Evolutionary conservation across 495 filamentous ascomycete species (phyloP).

Genomic region (Lasiosphaeris hirsuta): DNA sequence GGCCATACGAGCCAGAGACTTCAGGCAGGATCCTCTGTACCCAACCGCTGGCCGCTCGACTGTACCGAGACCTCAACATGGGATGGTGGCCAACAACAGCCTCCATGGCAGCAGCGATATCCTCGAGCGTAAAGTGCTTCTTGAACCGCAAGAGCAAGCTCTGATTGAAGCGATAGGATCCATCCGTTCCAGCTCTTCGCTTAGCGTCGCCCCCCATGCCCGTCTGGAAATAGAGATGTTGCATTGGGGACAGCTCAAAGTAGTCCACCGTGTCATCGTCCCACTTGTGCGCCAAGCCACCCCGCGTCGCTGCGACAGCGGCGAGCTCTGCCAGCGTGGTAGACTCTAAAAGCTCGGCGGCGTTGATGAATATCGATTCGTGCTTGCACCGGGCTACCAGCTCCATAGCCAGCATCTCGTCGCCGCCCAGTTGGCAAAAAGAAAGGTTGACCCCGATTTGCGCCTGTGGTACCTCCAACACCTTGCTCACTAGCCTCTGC

Average conservation of each 20-base stretch:
- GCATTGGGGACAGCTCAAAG: conserved; percentile 69
- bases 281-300: conserved; percentile 31
- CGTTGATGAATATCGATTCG: conserved; percentile 38
- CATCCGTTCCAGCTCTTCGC: conserved; percentile 42
- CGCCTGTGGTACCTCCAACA: conserved; percentile 32
- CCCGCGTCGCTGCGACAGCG: conserved; percentile 29
- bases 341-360: conserved; percentile 25
- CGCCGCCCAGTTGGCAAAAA: conserved; percentile 44
- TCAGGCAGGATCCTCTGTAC: conserved; percentile 39
- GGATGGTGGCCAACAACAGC: conserved; percentile 61
- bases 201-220: conserved; percentile 35
- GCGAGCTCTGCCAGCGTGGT: conserved; percentile 36
- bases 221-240: conserved; percentile 64
- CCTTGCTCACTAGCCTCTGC: conserved; percentile 37
- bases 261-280: conserved; percentile 40
- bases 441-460: conserved; percentile 43
- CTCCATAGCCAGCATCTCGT: conserved; percentile 39
- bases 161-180: conserved; percentile 69
- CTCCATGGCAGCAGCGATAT: conserved; percentile 53
- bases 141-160: conserved; percentile 61
- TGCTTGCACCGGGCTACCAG: conserved; percentile 37
- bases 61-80: conserved; percentile 71
- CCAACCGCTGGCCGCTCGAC: conserved; percentile 36
- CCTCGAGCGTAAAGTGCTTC: conserved; percentile 41
- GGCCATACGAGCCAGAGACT: conserved; percentile 37